Evolutionary conservation across 2,329 filamentous ascomycete species (phyloP), one percentile per base, ranked within the genome.

Genomic region (Rhexocercosporidium sp.): DNA sequence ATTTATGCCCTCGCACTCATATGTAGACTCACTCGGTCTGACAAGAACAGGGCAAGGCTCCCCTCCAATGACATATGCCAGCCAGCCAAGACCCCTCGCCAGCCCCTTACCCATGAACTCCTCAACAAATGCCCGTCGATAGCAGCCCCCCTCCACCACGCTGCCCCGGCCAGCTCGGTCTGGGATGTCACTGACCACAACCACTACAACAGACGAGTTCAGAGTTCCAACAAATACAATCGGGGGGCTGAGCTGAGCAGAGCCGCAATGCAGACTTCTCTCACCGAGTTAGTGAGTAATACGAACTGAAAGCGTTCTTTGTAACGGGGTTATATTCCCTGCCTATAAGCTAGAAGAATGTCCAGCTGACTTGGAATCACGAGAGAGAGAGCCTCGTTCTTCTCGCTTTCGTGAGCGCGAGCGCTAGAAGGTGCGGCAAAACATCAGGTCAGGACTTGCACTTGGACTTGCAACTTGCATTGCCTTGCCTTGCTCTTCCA

Each of bases 11-110:
- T 56, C 29, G 12, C 7, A 18, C 41, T 6, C 11, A 6, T 44
- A 27, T 20, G 56, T 65, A 56, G 49, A 67, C 65, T 69, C 65
- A 69, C 62, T 60, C 62, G 56, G 65, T 69, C 47, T 62, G 62
- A 67, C 66, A 25, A 56, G 18, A 49, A 29, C 11, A 59, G 41
- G 41, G n/a, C 37, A 67, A 49, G 63, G 54, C 56, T 39, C 29
- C 64, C 16, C 39, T 53, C 16, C 39, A 61, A 51, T 66, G 56
- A 59, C 65, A 65, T 47, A 44, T 59, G 29, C 63, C 46, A 51
- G 60, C 64, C 66, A 65, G 69, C 69, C 64, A 69, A 66, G 61
- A 18, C 61, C 1, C 25, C 34, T 68, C 49, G 39, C 16, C 18
- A 16, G 49, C 47, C 49, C 9, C 34, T n/a, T 41, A 44, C 41